Percentiles rank a stretch among this genome's conserved stretches.
phyloP scores from a whole-genome alignment of 352 stramenopile genomes.

The Phytophthora ramorum region DNA sequence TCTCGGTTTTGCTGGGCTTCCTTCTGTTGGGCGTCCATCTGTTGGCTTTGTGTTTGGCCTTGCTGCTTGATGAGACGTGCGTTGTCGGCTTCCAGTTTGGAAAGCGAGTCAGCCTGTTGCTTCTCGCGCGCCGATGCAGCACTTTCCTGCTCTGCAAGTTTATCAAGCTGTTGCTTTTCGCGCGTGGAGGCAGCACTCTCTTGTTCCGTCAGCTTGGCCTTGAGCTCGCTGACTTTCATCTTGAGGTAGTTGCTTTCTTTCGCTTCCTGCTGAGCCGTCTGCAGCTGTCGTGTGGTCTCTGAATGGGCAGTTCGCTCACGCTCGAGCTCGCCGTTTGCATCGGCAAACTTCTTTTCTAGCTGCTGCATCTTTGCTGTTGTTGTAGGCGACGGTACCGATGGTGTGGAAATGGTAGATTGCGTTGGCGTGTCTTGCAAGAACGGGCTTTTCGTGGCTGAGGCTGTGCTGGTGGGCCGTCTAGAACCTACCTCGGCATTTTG shows the following conservation, averaged over 20 bases:
- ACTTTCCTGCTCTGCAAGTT: slow-evolving; percentile 19
- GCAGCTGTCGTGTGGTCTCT: slow-evolving; percentile 34
- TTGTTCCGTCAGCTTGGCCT: slow-evolving; percentile 50
- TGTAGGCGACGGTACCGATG: slow-evolving; percentile 21
- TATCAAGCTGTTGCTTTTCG: slow-evolving; percentile 36
- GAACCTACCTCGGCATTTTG: neutral
- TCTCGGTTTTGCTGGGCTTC: slow-evolving; percentile 37
- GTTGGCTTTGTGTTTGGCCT: slow-evolving; percentile 27
- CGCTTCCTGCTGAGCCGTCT: slow-evolving; percentile 44
- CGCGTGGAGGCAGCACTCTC: slow-evolving; percentile 26
- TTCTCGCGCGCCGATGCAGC: slow-evolving; percentile 20
- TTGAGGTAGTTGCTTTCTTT: slow-evolving; percentile 65
- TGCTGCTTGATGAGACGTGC: slow-evolving; percentile 30
- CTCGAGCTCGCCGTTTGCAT: slow-evolving; percentile 33
- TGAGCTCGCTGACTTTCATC: slow-evolving; percentile 61
- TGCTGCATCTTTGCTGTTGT: slow-evolving; percentile 36
- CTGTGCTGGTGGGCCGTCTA: slow-evolving; percentile 3
- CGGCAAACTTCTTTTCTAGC: slow-evolving; percentile 41
- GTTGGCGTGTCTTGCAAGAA: slow-evolving; percentile 35
- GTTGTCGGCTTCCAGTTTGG: slow-evolving; percentile 39
- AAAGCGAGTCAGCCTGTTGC: slow-evolving; percentile 28
- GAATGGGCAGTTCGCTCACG: slow-evolving; percentile 27
- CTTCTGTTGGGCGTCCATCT: slow-evolving; percentile 31
- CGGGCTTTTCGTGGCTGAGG: slow-evolving; percentile 31
- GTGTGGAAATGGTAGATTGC: slow-evolving; percentile 5